Evolutionary conservation across 768 basidiomycete species (phyloP).

Genomic region (Mycena rebaudengoi): DNA sequence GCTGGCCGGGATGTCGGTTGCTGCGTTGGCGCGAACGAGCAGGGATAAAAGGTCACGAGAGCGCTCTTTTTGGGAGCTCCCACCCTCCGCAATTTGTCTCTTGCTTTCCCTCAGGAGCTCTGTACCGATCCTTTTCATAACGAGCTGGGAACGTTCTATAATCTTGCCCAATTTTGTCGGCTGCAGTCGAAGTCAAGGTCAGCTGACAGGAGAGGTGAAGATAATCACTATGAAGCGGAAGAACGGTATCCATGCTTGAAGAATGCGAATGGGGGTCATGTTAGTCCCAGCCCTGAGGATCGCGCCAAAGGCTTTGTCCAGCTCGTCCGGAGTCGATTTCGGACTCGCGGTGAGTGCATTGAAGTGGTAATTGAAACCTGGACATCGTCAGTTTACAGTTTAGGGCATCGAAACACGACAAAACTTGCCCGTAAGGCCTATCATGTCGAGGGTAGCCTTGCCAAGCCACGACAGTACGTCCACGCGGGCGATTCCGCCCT

Average conservation of each 20-base stretch:
- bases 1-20: slow-evolving; percentile 60
- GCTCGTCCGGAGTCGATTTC: slow-evolving; percentile 40
- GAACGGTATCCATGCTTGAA: slow-evolving; percentile 37
- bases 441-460: slow-evolving; percentile 65
- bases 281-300: slow-evolving; percentile 48
- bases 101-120: slow-evolving; percentile 61
- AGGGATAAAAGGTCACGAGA: slow-evolving; percentile 65
- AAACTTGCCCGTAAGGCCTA: slow-evolving; percentile 63
- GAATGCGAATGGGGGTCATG: slow-evolving; percentile 34
- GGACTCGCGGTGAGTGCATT: slow-evolving; percentile 21
- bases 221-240: slow-evolving; percentile 41
- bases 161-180: slow-evolving; percentile 25
- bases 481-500: slow-evolving; percentile 33
- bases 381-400: slow-evolving; percentile 14
- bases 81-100: slow-evolving; percentile 36
- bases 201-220: background rate
- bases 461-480: slow-evolving; percentile 62
- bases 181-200: slow-evolving; percentile 28
- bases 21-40: slow-evolving; percentile 70
- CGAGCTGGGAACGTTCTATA: slow-evolving; percentile 39
- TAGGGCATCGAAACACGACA: slow-evolving; percentile 50
- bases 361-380: slow-evolving; percentile 26
- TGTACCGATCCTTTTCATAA: slow-evolving; percentile 59
- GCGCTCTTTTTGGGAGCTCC: slow-evolving; percentile 40
- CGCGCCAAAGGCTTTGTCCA: slow-evolving; percentile 50